Conservation (phyloP, 352 stramenopile genomes). For the Phytophthora pluvialis region DNA sequence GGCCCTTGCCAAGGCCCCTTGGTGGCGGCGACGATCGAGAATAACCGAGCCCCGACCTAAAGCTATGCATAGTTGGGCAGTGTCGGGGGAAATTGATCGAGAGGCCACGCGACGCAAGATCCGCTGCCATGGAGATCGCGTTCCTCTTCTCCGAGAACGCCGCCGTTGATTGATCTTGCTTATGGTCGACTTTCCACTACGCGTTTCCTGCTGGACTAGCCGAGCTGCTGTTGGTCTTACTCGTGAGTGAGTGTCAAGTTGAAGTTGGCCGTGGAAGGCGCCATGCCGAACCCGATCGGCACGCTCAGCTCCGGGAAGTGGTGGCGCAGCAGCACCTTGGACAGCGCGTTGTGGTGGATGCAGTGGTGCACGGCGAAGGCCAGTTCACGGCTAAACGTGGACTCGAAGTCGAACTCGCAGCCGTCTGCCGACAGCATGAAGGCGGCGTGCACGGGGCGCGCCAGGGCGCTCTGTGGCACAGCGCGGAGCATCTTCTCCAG, state of each 20-base stretch:
- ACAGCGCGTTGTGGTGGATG: conserved; percentile 88
- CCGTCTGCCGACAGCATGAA: conserved; percentile 87
- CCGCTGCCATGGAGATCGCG: no score
- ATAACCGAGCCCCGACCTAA: not conserved
- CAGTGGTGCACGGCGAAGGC: conserved; percentile 88
- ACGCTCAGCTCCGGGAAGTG: conserved; percentile 64
- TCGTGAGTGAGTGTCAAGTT: conserved; percentile 22
- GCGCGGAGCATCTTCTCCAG: conserved; percentile 44
- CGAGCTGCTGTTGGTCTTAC: conserved; percentile 1
- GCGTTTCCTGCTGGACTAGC: not conserved
- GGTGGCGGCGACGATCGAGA: no score
- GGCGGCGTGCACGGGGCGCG: conserved; percentile 44
- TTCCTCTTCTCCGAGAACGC: no score
- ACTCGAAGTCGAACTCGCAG: conserved; percentile 70
- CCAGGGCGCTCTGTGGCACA: conserved; percentile 39
- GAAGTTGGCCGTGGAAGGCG: conserved; percentile 78
- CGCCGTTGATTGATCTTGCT: no score
- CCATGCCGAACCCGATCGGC: conserved; percentile 69
- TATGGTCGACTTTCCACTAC: not conserved
- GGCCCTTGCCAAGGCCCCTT: no score
- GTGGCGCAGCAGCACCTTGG: conserved; percentile 72
- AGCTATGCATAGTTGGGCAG: not conserved
- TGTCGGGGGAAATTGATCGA: not conserved
- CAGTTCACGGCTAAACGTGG: conserved; percentile 76
- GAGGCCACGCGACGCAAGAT: no score